phyloP scores from a whole-genome alignment of 306 rosid species.

The Dalbergia oliveri region DNA sequence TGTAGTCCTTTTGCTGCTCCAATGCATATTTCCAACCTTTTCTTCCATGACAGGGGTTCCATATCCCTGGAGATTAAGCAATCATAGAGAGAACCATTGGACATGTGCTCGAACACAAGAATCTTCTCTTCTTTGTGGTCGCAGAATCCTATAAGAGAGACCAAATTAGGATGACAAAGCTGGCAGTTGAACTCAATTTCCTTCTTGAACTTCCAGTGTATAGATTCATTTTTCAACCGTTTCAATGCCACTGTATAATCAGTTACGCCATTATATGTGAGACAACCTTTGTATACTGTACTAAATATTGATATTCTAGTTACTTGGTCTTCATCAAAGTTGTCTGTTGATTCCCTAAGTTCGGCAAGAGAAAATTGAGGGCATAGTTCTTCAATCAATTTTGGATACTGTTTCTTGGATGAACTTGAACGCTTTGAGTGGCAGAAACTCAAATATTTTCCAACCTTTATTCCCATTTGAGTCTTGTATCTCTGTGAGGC shows the following conservation, averaged over 20 bases:
- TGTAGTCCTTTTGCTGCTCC: slow-evolving; percentile 20
- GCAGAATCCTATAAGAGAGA: slow-evolving; percentile 12
- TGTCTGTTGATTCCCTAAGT: slow-evolving; percentile 32
- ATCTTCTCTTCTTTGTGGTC: slow-evolving; percentile 24
- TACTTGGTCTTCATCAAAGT: slow-evolving; percentile 32
- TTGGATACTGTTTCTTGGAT: not conserved
- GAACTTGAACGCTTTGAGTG: not conserved
- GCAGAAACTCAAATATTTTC: not conserved
- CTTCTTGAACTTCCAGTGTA: not conserved
- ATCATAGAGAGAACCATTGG: slow-evolving; percentile 28
- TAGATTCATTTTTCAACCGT: not conserved
- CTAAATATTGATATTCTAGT: not conserved
- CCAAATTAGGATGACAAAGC: slow-evolving; percentile 18
- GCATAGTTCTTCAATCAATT: slow-evolving; percentile 32
- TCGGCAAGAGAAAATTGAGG: slow-evolving; percentile 37
- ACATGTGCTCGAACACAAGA: not conserved
- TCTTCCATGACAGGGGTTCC: slow-evolving; percentile 11
- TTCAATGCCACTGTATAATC: not conserved
- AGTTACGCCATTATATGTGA: not conserved
- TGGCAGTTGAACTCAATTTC: slow-evolving; percentile 34
- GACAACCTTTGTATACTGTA: not conserved
- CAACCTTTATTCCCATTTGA: not conserved
- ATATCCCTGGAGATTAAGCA: not conserved
- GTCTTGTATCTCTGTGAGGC: not conserved
- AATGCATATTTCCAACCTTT: slow-evolving; percentile 14